These are phyloP conservation scores for Trebouxia sp. DNA, from an alignment of 139 green algal species.

Conservation along the genomic window DNA sequence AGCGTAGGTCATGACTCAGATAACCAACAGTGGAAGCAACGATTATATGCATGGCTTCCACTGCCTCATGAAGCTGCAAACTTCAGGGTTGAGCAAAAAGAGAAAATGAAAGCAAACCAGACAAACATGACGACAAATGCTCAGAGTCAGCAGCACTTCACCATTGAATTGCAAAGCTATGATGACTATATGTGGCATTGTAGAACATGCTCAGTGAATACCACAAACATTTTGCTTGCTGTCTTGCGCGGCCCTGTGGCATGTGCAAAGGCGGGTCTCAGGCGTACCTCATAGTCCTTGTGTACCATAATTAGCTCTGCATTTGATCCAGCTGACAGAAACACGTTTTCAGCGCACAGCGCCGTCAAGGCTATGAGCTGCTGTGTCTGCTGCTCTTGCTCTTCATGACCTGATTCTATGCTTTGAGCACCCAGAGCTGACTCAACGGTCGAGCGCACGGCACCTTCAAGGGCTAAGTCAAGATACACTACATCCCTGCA, in stretches of 20 bases:
- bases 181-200: too few relatives aligned
- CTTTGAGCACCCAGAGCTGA: conserved; percentile 20
- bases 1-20: not conserved
- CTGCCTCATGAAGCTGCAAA: too few relatives aligned
- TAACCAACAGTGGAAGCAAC: too few relatives aligned
- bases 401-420: conserved; percentile 10
- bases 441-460: conserved; percentile 51
- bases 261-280: not conserved
- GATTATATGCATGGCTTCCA: too few relatives aligned
- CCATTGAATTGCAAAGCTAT: too few relatives aligned
- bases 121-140: too few relatives aligned
- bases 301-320: conserved; percentile 41
- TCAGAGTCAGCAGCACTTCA: too few relatives aligned
- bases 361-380: conserved; percentile 10
- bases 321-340: conserved; percentile 41
- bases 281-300: conserved; percentile 39
- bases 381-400: not conserved
- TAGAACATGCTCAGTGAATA: too few relatives aligned
- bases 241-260: too few relatives aligned
- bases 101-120: too few relatives aligned
- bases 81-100: too few relatives aligned
- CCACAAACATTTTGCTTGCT: too few relatives aligned
- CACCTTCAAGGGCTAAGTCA: conserved; percentile 65
- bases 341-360: conserved; percentile 30
- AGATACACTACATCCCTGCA: conserved; percentile 71